These are phyloP conservation scores for Trichophyton simii DNA, from an alignment of 2,329 filamentous ascomycete species.

Conservation along the genomic window DNA sequence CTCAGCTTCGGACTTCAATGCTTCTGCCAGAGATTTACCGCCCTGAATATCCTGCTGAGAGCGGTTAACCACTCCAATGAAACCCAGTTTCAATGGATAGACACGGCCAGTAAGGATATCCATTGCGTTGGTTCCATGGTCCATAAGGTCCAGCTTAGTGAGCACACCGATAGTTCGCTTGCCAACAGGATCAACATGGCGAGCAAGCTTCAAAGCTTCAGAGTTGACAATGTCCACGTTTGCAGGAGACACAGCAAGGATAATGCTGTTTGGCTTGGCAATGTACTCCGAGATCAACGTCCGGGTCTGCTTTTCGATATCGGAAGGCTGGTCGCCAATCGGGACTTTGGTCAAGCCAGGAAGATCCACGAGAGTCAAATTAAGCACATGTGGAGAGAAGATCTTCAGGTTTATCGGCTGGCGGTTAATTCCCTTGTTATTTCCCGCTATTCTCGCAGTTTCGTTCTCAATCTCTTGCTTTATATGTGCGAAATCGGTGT, in stretches of 20 bases:
- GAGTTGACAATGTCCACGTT: slow-evolving; percentile 99
- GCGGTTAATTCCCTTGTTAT: slow-evolving; percentile 95
- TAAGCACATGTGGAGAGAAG: slow-evolving; percentile 92
- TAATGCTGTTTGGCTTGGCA: slow-evolving; percentile 95
- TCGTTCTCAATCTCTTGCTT: slow-evolving; percentile 96
- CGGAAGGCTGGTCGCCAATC: slow-evolving; percentile 90
- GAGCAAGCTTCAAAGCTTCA: slow-evolving; percentile 87
- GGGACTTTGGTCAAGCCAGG: slow-evolving; percentile 95
- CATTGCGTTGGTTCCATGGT: slow-evolving; percentile 93
- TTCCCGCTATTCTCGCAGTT: slow-evolving; percentile 85
- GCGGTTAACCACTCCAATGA: slow-evolving; percentile 94
- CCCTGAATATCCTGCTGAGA: slow-evolving; percentile 97
- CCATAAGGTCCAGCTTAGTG: slow-evolving; percentile 96
- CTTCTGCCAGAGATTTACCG: slow-evolving; percentile 88
- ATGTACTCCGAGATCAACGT: slow-evolving; percentile 97
- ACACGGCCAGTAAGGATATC: slow-evolving; percentile 96
- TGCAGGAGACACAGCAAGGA: slow-evolving; percentile 89
- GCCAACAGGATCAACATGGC: slow-evolving; percentile 91
- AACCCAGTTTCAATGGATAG: slow-evolving; percentile 91
- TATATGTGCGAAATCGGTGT: slow-evolving; percentile 84
- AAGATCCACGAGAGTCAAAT: slow-evolving; percentile 88
- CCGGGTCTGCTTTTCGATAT: slow-evolving; percentile 97
- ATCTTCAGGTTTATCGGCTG: slow-evolving; percentile 98
- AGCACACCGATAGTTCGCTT: slow-evolving; percentile 91
- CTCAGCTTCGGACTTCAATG: slow-evolving; percentile 75